Base-by-base conservation (phyloP, 192 early-diverging fungal species). In the Linnemannia exigua region DNA sequence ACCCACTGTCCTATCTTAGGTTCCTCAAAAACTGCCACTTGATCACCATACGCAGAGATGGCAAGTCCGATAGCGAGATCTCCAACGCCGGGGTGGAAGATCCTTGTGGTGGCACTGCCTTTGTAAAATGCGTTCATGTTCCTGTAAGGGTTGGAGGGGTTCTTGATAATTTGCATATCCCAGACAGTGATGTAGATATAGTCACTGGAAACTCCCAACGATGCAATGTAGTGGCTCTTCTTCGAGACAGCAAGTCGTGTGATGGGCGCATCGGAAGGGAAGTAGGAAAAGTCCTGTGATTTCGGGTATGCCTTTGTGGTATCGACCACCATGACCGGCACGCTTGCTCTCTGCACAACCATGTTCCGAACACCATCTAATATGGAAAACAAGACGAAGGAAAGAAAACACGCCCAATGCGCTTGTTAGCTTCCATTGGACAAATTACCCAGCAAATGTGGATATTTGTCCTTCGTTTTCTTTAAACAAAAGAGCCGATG, bases 1-100 rank as follows among this genome's bases (percentile, higher is more conserved):
- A 44, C 20, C 84, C 84, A 86, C 20, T 86, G 73, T 41, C 84
- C 84, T 3, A 86, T 77, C 66, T 72, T 79, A 6, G 84, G 84
- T 50, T 86, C 84, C 63, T 86, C 78, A 38, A 67, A 86, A 16
- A 86, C 25, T 11, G 75, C 75, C 1, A 86, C 35, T 20, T 86
- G 84, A 4, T 86, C 78, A 9, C 84, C 84, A 25, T 8, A 41
- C 0, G 78, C 22, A 15, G 84, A 86, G 46, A 86, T 58, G 3
- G 84, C 41, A 19, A 86, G 51, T 16, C 84, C 84, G 14, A 86
- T 80, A 19, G 78, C 28, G 17, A 80, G 70, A 11, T 86, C 46
- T 15, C 75, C 79, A 12, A 86, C 54, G 5, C 79, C 84, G 11
- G 20, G 1, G 22, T 80, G 75, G 1, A 35, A 41, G 20, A 86